Evolutionary conservation across 768 basidiomycete genomes (phyloP).

Genomic region (Xanthoconium purpureum): DNA sequence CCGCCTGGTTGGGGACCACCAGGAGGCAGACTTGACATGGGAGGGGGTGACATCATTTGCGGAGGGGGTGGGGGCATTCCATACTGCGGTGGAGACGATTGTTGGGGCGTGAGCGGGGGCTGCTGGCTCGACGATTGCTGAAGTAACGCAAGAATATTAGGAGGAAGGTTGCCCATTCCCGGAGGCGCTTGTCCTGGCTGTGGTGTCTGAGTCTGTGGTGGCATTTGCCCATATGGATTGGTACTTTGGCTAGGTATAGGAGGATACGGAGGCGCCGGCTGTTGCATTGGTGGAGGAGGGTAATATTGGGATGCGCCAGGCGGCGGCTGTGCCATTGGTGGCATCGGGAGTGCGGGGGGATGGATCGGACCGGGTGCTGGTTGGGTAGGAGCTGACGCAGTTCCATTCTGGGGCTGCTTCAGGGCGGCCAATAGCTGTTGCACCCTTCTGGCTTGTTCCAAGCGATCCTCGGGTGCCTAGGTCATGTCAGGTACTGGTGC

Average conservation of each 20-base stretch:
- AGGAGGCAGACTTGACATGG: constrained; percentile 39
- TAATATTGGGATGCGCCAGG: constrained; percentile 41
- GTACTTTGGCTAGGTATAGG: constrained; percentile 18
- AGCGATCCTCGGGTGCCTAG: constrained; percentile 57
- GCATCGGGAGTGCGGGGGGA: constrained; percentile 37
- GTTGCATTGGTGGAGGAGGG: constrained; percentile 36
- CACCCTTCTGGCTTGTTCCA: constrained; percentile 85
- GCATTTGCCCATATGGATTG: constrained; percentile 31
- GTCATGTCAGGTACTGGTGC: neutral
- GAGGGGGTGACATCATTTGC: constrained; percentile 44
- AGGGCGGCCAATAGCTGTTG: constrained; percentile 81
- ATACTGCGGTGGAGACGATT: constrained; percentile 29
- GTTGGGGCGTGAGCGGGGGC: constrained; percentile 32
- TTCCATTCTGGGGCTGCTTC: constrained; percentile 59
- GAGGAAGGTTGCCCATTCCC: constrained; percentile 47
- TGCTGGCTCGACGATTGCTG: constrained; percentile 48
- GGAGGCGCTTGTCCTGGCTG: constrained; percentile 35
- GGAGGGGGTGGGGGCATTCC: constrained; percentile 41
- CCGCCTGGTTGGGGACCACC: constrained; percentile 41
- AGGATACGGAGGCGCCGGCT: constrained; percentile 21
- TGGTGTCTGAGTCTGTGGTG: constrained; percentile 27
- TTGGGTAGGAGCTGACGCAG: constrained; percentile 16
- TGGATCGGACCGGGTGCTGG: constrained; percentile 33
- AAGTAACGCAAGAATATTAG: constrained; percentile 66
- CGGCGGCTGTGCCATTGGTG: constrained; percentile 29